phyloP scores from a whole-genome alignment of 352 stramenopile species.

The Globisporangium parvum region DNA sequence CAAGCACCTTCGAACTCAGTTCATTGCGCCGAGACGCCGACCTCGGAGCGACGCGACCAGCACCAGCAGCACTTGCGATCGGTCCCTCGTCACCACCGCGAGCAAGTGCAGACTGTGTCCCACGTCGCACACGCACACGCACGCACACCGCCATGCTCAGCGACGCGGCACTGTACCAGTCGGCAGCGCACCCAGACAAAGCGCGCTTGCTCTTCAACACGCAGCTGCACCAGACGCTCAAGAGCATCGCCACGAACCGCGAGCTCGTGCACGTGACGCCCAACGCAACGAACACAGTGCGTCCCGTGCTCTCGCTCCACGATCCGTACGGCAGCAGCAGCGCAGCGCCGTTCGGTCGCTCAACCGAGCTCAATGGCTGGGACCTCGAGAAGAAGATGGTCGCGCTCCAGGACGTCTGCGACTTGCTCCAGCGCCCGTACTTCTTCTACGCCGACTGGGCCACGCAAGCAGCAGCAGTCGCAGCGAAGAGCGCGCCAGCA shows the following conservation, averaged over 20 bases:
- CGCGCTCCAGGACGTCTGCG: constrained; percentile 47
- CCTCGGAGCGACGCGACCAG: too few species aligned
- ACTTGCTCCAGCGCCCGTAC: constrained; percentile 55
- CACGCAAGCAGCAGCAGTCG: constrained; percentile 17
- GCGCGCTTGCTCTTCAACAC: constrained; percentile 64
- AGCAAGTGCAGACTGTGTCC: neutral
- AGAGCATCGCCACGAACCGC: constrained; percentile 54
- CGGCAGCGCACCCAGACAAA: constrained; percentile 40
- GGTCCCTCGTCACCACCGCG: too few species aligned
- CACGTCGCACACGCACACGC: too few species aligned
- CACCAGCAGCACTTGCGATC: too few species aligned
- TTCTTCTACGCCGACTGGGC: constrained; percentile 78
- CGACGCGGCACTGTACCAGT: constrained; percentile 41
- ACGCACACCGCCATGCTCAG: constrained; percentile 17
- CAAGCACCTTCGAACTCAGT: too few species aligned
- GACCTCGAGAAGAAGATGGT: constrained; percentile 79
- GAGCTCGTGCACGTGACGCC: constrained; percentile 32
- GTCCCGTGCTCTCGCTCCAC: constrained; percentile 28
- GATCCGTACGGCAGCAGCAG: constrained; percentile 17
- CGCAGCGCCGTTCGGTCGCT: constrained; percentile 13
- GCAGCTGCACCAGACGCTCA: constrained; percentile 67
- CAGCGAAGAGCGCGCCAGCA: constrained; percentile 18
- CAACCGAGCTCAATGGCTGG: constrained; percentile 63
- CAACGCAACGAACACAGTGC: constrained; percentile 17
- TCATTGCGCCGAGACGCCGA: too few species aligned